A percentile compares a stretch with the other conserved stretches of the same genome.
Evolutionary conservation across 306 rosid species (phyloP).

Genomic region (Cicer chorassanicum): DNA sequence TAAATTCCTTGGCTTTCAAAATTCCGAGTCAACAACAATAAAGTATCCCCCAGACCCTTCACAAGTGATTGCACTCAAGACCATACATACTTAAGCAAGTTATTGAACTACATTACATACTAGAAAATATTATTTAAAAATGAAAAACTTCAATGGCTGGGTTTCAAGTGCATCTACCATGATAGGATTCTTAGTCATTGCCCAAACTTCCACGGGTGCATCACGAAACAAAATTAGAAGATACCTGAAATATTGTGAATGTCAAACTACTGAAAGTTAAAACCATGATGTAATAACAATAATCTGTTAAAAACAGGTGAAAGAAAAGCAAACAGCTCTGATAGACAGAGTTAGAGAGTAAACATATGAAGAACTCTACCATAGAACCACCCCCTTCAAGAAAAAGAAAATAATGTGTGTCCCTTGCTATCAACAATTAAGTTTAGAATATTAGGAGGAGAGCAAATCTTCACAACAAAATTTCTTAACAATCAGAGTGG

Average conservation of each 20-base stretch:
- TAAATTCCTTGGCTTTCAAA: conserved; percentile 5
- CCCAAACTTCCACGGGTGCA: conserved; percentile 99
- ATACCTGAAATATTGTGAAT: conserved; percentile 69
- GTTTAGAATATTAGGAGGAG: conserved; percentile 32
- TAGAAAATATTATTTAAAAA: background rate
- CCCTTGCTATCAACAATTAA: conserved; percentile 28
- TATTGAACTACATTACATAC: conserved; percentile 17
- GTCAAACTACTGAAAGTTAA: conserved; percentile 39
- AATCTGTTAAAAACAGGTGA: conserved; percentile 9
- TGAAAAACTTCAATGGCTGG: background rate
- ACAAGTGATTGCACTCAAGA: conserved; percentile 3
- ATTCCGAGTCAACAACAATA: conserved; percentile 25
- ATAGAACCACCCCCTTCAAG: background rate
- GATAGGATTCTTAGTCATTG: conserved; percentile 94
- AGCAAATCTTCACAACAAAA: conserved; percentile 31
- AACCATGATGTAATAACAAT: conserved; percentile 33
- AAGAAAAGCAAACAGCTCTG: conserved; percentile 33
- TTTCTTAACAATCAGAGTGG: conserved; percentile 36
- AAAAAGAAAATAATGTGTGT: conserved; percentile 3
- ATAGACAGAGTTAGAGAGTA: conserved; percentile 12
- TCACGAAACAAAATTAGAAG: conserved; percentile 95
- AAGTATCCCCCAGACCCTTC: conserved; percentile 23
- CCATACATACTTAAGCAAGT: conserved; percentile 5
- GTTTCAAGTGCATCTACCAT: conserved; percentile 68
- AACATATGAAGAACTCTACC: background rate